phyloP scores from a whole-genome alignment of 1,284 basidiomycete species.

The Hymenochaete sp. region DNA sequence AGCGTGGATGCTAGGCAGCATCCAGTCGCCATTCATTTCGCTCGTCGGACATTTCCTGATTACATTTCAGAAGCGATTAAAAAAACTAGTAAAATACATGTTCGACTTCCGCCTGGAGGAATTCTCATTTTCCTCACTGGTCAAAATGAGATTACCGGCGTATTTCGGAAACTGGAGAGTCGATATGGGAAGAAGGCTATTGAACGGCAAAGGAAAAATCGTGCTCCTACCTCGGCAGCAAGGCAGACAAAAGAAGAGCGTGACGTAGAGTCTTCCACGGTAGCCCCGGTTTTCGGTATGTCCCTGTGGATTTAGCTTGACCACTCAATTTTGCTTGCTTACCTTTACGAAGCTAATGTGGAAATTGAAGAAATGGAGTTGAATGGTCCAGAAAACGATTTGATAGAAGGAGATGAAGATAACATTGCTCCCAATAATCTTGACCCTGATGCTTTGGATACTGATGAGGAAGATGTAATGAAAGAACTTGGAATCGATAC shows the following conservation, averaged over 20 bases:
- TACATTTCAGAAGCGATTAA: conserved; percentile 88
- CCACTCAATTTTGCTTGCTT: background rate
- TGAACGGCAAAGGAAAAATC: conserved; percentile 30
- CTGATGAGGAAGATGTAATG: conserved; percentile 38
- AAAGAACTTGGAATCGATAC: conserved; percentile 43
- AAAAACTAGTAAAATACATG: conserved; percentile 79
- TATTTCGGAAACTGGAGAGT: conserved; percentile 67
- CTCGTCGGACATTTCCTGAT: conserved; percentile 75
- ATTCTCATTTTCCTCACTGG: conserved; percentile 72
- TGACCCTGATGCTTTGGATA: conserved; percentile 37
- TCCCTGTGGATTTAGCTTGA: conserved; percentile 4
- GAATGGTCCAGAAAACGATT: conserved; percentile 34
- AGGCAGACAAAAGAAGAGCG: conserved; percentile 19
- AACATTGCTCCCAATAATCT: conserved; percentile 43
- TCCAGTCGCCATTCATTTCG: conserved; percentile 94
- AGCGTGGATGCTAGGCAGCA: conserved; percentile 88
- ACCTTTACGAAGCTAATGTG: conserved; percentile 38
- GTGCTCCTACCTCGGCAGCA: conserved; percentile 21
- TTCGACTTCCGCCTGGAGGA: conserved; percentile 61
- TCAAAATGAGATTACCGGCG: conserved; percentile 64
- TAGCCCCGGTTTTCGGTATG: conserved; percentile 44
- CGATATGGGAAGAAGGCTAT: conserved; percentile 67
- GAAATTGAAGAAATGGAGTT: conserved; percentile 83
- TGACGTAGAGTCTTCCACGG: conserved; percentile 20
- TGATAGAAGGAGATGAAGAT: conserved; percentile 47